Base-by-base conservation (phyloP, 2,329 filamentous ascomycete genomes). In the Claviceps monticola region DNA sequence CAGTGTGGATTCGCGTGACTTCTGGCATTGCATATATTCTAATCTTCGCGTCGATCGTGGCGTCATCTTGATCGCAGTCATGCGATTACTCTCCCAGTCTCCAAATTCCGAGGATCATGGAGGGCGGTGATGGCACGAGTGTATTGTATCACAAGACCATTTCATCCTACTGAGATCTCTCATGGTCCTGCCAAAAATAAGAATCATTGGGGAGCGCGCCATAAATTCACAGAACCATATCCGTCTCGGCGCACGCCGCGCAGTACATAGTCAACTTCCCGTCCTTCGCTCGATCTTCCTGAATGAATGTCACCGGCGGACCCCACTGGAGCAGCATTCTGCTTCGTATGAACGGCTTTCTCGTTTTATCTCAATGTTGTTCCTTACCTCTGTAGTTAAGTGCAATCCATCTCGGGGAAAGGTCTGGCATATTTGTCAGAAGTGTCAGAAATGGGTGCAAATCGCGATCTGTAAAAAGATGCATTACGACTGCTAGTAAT, bases 401-500 rank as follows among this genome's bases (percentile, higher is more conserved):
- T 21, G 1, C 26, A 23, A n/a, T 7, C 51, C 51, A 42, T 52
- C 46, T 49, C 42, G 23, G 46, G 46, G 11, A 36, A 34, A 5
- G 65, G 66, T 50, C 60, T 62, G 17, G 57, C 50, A 21, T 57
- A 62, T 1, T 59, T 58, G 50, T 68, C 59, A 3, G 62, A 68
- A 36, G 73, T 58, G 50, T 68, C 59, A 3, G 62, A 68, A 36
- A 74, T 58, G 43, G 55, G 58, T 17, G 61, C 58, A 45, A 72
- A 63, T 51, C 29, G 29, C 9, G 29, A 34, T 69, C 48, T 3
- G 53, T 54, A 13, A 54, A 52, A 5, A 48, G 50, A 4, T 29
- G 51, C 38, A 37, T 54, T 47, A 26, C 50, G 46, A 21, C 26
- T 50, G 38, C 21, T 50, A n/a, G 9, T 34, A 9, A 48, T 52